phyloP scores from a whole-genome alignment of 1,284 basidiomycete species.

The Phylloporus sp. region DNA sequence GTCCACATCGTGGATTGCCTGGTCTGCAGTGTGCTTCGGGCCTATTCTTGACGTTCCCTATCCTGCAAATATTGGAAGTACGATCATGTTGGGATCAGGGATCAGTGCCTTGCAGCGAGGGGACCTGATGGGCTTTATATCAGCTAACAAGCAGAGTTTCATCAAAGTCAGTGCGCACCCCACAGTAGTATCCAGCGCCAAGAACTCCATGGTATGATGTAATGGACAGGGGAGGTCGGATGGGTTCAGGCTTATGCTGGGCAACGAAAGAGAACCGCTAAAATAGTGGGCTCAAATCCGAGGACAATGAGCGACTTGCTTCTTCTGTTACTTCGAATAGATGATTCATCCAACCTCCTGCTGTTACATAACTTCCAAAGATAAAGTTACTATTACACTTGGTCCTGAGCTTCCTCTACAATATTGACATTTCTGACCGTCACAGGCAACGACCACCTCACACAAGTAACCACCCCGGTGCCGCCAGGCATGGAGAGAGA shows the following conservation, averaged over 20 bases:
- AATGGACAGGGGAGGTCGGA: background rate
- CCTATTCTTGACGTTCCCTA: constrained; percentile 49
- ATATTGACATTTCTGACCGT: constrained; percentile 14
- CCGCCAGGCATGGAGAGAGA: background rate
- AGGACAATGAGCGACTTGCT: constrained; percentile 19
- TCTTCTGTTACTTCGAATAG: constrained; percentile 23
- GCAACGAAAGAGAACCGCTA: constrained; percentile 9
- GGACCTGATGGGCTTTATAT: background rate
- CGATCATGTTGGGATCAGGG: constrained; percentile 10
- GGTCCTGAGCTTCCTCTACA: constrained; percentile 16
- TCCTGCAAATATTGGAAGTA: constrained; percentile 57
- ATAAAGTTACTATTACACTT: constrained; percentile 30
- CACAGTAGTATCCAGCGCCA: constrained; percentile 4
- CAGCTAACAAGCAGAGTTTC: background rate
- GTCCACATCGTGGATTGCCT: constrained; percentile 45
- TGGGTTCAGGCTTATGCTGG: constrained; percentile 7
- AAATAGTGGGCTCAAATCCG: constrained; percentile 14
- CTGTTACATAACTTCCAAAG: constrained; percentile 32
- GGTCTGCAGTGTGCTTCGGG: constrained; percentile 36
- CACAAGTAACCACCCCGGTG: too few species aligned
- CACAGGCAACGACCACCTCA: constrained; percentile 4
- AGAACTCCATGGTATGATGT: background rate
- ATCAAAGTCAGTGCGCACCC: constrained; percentile 12
- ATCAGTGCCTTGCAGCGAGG: constrained; percentile 7
- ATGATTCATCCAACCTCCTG: constrained; percentile 9